Percentiles rank a stretch among this genome's conserved stretches.
Conservation (phyloP, 257 asterid species). For the Solanum pimpinellifolium region DNA sequence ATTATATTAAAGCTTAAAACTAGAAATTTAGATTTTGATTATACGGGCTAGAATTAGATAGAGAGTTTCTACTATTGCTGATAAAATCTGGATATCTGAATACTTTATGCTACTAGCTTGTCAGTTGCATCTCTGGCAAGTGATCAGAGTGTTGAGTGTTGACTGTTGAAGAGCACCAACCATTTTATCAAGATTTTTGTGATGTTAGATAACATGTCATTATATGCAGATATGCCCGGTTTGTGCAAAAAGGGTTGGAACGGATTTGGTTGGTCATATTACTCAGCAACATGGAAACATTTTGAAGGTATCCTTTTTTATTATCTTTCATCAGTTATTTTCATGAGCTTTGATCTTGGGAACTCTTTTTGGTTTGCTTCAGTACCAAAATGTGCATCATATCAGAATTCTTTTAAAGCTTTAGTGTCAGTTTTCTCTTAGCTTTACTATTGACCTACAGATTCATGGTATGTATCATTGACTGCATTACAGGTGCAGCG, state of each 20-base stretch:
- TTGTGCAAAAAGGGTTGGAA: not conserved
- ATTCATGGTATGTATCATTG: slow-evolving; percentile 15
- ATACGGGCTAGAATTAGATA: not conserved
- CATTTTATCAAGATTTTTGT: not conserved
- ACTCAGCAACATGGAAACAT: slow-evolving; percentile 1
- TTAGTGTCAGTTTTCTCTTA: not conserved
- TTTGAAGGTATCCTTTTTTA: not conserved
- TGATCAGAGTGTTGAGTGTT: not conserved
- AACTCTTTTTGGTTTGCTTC: not conserved
- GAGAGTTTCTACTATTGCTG: not conserved
- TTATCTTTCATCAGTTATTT: not conserved
- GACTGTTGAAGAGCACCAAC: not conserved
- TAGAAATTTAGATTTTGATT: not conserved
- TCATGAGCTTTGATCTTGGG: not conserved
- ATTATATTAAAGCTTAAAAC: not conserved
- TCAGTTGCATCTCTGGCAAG: not conserved
- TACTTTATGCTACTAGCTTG: not conserved
- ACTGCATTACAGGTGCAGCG: slow-evolving; percentile 55
- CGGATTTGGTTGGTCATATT: not conserved
- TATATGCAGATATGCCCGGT: slow-evolving; percentile 1
- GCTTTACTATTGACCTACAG: not conserved
- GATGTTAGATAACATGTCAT: not conserved
- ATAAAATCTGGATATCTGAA: not conserved
- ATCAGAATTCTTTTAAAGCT: not conserved
- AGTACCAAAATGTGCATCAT: not conserved